Evolutionary conservation across 2,329 filamentous ascomycete genomes (phyloP), one percentile per base, ranked within the genome.

Genomic region (Aspergillus cejpii): DNA sequence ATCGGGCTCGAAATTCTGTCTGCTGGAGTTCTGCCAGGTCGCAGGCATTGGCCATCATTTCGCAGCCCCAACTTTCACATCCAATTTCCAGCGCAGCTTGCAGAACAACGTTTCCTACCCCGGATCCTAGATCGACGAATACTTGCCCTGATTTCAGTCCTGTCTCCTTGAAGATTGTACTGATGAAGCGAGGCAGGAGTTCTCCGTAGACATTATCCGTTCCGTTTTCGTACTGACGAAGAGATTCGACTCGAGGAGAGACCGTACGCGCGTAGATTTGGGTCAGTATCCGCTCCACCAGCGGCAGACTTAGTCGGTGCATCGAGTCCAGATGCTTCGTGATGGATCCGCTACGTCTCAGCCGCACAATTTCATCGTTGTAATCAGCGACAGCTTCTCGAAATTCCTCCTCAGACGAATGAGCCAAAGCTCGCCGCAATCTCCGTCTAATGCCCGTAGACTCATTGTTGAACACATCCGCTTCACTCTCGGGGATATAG

Each of bases 171-270:
- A 98, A 82, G 48, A 97, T 87, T 46, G 83, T 80, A 50, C 84
- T 85, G 52, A 92, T 79, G 61, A 98, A 94, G 1, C 83, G 82
- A 15, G 89, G 85, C 23, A 92, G 75, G 20, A 98, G 79, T 66
- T 98, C 92, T 61, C 92, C 92, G 62, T 98, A 98, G 29, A 94
- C 87, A 56, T 94, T 91, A 66, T 94, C 88, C 53, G 86, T 87
- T 56, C 90, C 91, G 61, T 89, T 88, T 60, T 92, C 81, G 64
- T 97, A 96, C 57, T 86, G 83, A 47, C 82, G 81, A 10, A 97
- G 79, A 7, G 84, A 79, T 51, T 94, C 87, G 19, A 95, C 88
- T 49, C 85, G 81, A 5, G 88, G 90, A 1, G 90, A 92, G 6
- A 98, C 92, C 4, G 88, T 94, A 40, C 92, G 87, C 58, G 90